Evolutionary conservation across 768 basidiomycete genomes (phyloP), one percentile per base, ranked within the genome.

Genomic region (Amanita polypyramis): DNA sequence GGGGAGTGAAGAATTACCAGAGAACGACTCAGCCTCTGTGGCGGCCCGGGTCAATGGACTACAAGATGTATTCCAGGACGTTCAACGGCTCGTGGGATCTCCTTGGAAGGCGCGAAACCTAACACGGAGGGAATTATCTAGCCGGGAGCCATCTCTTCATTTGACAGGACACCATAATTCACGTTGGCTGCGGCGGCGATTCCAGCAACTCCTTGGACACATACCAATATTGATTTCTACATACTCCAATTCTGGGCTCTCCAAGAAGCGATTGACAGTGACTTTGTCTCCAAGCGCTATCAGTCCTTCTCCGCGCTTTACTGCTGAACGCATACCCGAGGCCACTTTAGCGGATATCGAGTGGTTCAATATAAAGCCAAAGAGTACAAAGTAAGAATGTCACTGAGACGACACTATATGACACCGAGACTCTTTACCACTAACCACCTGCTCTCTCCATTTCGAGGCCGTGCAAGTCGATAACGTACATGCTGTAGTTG

Each of bases 401-500:
- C 14, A n/a, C 7, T 8, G 32, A 43, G 25, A n/a, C 20, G 45
- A 42, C 38, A 27, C 27, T 43, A 45, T 23, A 51, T 30, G 25
- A 42, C 35, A 47, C 32, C 19, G 44, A 38, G 17, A 33, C 23
- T 50, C 44, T 53, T 45, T 52, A 54, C 49, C 54, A 55, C 45
- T 57, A 58, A 51, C 45, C 42, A 61, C 56, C 63, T 32, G 63
- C 63, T 51, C 70, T 73, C 40, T 73, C 70, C 59, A 88, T 66
- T 62, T 84, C 85, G 56, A 89, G 60, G 50, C 82, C 86, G 57
- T 93, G 93, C 56, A 96, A 64, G 58, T 95, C 92, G 58, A 94
- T 94, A 54, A 90, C 72, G 63, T 90, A 92, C 75, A 84, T 79
- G 64, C 82, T 85, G 62, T 90, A 91, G 57, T 83, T 81, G 40